A percentile compares a stretch with the other conserved stretches of the same genome.
These are phyloP conservation scores for Barbarea vulgaris DNA, from an alignment of 345 rosid genomes.

Conservation along the genomic window DNA sequence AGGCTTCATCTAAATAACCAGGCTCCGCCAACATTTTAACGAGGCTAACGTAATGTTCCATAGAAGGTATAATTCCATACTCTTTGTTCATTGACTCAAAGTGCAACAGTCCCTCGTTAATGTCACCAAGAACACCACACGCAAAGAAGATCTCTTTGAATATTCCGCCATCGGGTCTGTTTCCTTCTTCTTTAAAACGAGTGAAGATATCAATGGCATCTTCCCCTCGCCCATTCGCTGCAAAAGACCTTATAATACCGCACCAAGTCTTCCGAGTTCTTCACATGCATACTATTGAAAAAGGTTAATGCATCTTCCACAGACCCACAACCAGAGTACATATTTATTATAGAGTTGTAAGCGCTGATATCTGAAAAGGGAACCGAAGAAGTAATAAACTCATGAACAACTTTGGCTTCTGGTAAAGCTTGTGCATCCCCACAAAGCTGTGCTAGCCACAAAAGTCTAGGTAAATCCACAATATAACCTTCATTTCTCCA, in stretches of 20 bases:
- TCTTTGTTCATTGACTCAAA: conserved; percentile 71
- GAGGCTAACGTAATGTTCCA: conserved; percentile 60
- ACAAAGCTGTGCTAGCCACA: conserved; percentile 57
- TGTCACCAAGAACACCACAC: conserved; percentile 66
- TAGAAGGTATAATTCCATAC: conserved; percentile 57
- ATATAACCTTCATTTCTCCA: conserved; percentile 44
- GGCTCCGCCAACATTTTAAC: conserved; percentile 68
- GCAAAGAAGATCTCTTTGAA: conserved; percentile 64
- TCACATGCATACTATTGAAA: conserved; percentile 53
- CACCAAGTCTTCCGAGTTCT: conserved; percentile 66
- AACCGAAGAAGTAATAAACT: conserved; percentile 40
- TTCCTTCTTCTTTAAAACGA: conserved; percentile 63
- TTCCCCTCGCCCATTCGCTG: conserved; percentile 68
- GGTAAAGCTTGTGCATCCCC: conserved; percentile 58
- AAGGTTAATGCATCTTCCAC: conserved; percentile 52
- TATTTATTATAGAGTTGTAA: conserved; percentile 59
- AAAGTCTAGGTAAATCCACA: conserved; percentile 51
- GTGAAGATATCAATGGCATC: conserved; percentile 67
- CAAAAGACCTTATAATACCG: conserved; percentile 64
- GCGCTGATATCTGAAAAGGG: conserved; percentile 45
- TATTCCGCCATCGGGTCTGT: conserved; percentile 60
- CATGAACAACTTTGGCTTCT: conserved; percentile 64
- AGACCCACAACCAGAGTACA: conserved; percentile 65
- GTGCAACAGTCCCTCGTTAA: conserved; percentile 68
- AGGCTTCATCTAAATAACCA: conserved; percentile 75